Evolutionary conservation across 176 grass and related monocot species (phyloP).

Genomic region (Eremochloa ophiuroides): DNA sequence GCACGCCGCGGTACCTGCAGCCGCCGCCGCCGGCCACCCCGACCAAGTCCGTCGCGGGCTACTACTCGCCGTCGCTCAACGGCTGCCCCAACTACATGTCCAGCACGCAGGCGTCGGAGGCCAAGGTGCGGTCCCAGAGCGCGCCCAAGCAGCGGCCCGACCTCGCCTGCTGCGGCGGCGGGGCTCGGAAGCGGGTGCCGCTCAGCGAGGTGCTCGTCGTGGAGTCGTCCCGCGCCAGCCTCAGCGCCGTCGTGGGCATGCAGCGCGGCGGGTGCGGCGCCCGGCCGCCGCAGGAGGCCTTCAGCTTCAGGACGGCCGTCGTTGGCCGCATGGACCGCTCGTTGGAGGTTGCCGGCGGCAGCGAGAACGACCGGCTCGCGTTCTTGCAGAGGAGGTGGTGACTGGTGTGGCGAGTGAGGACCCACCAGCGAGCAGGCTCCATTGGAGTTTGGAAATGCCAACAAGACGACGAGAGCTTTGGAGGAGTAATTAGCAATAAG

Average conservation of each 20-base stretch:
- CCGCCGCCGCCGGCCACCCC: slow-evolving; percentile 47
- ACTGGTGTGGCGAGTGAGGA: background rate
- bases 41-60: slow-evolving; percentile 52
- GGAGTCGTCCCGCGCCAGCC: slow-evolving; percentile 63
- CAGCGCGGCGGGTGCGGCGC: slow-evolving; percentile 56
- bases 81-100: slow-evolving; percentile 78
- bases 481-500: slow-evolving; percentile 47
- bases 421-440: background rate
- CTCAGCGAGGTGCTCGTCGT: slow-evolving; percentile 72
- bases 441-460: background rate
- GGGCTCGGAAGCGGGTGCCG: slow-evolving; percentile 61
- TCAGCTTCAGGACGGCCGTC: slow-evolving; percentile 77
- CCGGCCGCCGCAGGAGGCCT: slow-evolving; percentile 51
- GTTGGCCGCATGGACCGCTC: slow-evolving; percentile 64
- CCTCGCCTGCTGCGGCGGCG: background rate
- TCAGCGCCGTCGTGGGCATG: slow-evolving; percentile 62
- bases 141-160: slow-evolving; percentile 84
- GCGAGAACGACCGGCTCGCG: slow-evolving; percentile 43
- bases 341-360: slow-evolving; percentile 15
- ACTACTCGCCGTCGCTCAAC: slow-evolving; percentile 20
- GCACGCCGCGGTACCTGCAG: slow-evolving; percentile 72
- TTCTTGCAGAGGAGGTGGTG: slow-evolving; percentile 78
- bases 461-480: slow-evolving; percentile 22
- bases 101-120: slow-evolving; percentile 91
- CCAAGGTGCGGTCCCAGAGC: slow-evolving; percentile 89